These are phyloP conservation scores for Starmerella scarabaei DNA, from an alignment of 805 yeast genomes.

Conservation along the genomic window DNA sequence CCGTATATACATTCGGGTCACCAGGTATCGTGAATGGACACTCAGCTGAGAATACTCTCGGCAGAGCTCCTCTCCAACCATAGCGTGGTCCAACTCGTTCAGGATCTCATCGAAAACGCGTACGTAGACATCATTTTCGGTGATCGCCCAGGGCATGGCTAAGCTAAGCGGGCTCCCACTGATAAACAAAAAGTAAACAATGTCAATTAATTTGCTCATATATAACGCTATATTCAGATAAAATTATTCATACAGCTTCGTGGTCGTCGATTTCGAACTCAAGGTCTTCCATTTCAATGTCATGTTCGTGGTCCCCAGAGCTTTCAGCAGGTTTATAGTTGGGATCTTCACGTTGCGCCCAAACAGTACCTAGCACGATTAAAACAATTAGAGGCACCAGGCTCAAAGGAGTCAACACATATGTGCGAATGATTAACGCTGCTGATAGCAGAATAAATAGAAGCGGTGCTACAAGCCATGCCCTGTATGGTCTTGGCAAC, in stretches of 20 bases:
- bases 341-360: neutral
- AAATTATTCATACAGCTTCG: no score
- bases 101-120: conserved; percentile 19
- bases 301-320: no score
- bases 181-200: no score
- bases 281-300: no score
- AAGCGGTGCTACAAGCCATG: conserved; percentile 28
- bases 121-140: conserved; percentile 19
- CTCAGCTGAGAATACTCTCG: conserved; percentile 5
- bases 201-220: no score
- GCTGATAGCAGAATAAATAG: conserved; percentile 5
- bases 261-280: no score
- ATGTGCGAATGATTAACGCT: conserved; percentile 5
- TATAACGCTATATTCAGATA: no score
- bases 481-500: conserved; percentile 29
- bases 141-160: conserved; percentile 20
- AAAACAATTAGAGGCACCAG: neutral
- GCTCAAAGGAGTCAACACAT: conserved; percentile 2
- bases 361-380: neutral
- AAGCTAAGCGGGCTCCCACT: no score
- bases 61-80: conserved; percentile 7
- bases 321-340: no score
- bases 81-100: conserved; percentile 14
- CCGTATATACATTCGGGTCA: conserved; percentile 19
- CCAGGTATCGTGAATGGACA: conserved; percentile 15